Percentiles rank a stretch among this genome's conserved stretches.
Evolutionary conservation across 345 rosid species (phyloP).

Genomic region (Eucalyptus melliodora): DNA sequence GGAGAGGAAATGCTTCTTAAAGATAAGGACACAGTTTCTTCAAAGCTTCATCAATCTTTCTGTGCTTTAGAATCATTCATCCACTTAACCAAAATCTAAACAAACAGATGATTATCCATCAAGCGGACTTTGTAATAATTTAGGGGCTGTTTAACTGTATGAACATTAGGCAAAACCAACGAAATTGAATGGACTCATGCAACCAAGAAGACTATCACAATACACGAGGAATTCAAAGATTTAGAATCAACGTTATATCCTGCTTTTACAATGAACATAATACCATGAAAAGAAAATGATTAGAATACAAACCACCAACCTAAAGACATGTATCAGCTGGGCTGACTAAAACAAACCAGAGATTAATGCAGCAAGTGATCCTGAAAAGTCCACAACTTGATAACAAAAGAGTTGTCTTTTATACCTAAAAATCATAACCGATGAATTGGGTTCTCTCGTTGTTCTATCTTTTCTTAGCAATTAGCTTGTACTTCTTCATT

Average conservation of each 20-base stretch:
- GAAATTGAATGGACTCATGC: background rate
- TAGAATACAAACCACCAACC: background rate
- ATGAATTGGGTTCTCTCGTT: background rate
- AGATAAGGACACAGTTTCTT: background rate
- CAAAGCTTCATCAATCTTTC: background rate
- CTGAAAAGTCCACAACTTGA: background rate
- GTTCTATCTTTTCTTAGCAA: background rate
- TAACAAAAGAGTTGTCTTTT: background rate
- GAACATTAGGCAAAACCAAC: background rate
- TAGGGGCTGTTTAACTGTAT: background rate
- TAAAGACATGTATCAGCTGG: background rate
- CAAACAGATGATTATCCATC: background rate
- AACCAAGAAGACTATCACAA: background rate
- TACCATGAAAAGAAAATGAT: background rate
- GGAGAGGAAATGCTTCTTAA: background rate
- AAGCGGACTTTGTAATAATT: background rate
- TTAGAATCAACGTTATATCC: background rate
- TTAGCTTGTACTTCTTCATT: background rate
- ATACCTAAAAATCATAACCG: background rate
- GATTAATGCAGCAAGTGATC: background rate
- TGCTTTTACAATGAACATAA: background rate
- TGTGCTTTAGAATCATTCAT: background rate
- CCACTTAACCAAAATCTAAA: background rate
- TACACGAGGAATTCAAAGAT: background rate
- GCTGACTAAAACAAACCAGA: background rate